Evolutionary conservation across 768 basidiomycete genomes (phyloP), one percentile per base, ranked within the genome.

Genomic region (Podaxis sp.): DNA sequence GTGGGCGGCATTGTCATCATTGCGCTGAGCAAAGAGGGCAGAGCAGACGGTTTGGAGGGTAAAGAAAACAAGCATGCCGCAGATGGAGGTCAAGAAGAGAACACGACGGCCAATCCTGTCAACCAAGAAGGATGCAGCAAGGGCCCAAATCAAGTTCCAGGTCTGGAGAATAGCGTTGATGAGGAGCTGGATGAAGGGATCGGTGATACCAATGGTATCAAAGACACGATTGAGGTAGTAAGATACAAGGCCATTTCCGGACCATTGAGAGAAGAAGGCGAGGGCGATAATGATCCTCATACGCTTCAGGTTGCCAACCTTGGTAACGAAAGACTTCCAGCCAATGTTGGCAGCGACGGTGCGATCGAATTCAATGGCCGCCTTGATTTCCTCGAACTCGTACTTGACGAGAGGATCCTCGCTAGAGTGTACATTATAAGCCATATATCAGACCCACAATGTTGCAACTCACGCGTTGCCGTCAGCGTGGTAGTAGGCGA

Each of bases 221-320:
- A 94, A 85, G 56, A 93, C 87, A 72, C 83, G 80, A 76, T 80
- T 87, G 69, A 93, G 84, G 78, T 93, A 93, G 80, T 88, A 92
- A 6, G 89, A 91, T 55, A 91, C 87, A 58, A 93, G 87, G 70
- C 91, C 91, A 68, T 92, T 92, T 13, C 90, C 91, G 9, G 89
- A 91, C 91, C 90, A 92, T 68, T 91, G 89, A 2, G 90, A 91
- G 82, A 93, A 91, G 82, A 89, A 89, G 52, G 89, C 90, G 59
- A 93, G 77, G 52, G 87, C 88, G 65, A 90, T 71, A 72, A 93
- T 89, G 72, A 93, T 89, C 59, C 82, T 75, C 81, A 93, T 82
- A 62, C 93, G 90, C 73, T 79, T 86, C 65, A 84, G 78, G 81
- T 94, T 94, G 56, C 91, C 92, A 29, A 80, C 73, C 50, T 83